Conservation (phyloP, 1,284 basidiomycete species). For the Porodaedalea pini region DNA sequence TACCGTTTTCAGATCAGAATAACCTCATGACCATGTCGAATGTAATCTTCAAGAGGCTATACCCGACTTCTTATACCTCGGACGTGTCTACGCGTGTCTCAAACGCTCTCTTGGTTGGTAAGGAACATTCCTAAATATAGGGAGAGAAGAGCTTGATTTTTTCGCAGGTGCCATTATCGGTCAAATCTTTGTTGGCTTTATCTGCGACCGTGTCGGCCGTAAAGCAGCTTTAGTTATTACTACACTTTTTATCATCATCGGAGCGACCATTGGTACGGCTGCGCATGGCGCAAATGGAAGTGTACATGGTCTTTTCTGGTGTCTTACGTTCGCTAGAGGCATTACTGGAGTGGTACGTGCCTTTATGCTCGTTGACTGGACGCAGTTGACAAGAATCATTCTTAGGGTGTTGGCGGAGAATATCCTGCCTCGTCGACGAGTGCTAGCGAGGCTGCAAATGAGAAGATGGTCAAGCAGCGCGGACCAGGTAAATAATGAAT, state of each 20-base stretch:
- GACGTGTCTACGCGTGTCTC: constrained; percentile 66
- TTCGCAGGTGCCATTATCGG: constrained; percentile 59
- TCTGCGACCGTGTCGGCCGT: constrained; percentile 70
- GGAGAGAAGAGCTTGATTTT: constrained; percentile 6
- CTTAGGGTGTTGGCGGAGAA: constrained; percentile 69
- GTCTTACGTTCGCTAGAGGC: constrained; percentile 69
- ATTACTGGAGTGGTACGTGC: constrained; percentile 64
- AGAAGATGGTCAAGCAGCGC: constrained; percentile 56
- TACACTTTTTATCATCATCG: constrained; percentile 67
- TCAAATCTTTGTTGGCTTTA: constrained; percentile 62
- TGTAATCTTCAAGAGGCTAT: constrained; percentile 58
- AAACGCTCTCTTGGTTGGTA: constrained; percentile 71
- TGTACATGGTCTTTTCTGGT: constrained; percentile 69
- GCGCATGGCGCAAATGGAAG: constrained; percentile 63
- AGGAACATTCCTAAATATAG: constrained; percentile 24
- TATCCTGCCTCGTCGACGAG: constrained; percentile 71
- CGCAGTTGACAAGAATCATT: background rate
- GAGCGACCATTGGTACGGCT: constrained; percentile 68
- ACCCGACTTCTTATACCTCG: constrained; percentile 57
- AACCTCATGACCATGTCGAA: constrained; percentile 66
- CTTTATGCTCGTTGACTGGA: constrained; percentile 4
- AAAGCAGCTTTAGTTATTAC: constrained; percentile 71
- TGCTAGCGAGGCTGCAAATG: constrained; percentile 72
- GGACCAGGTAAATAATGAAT: constrained; percentile 47
- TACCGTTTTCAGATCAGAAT: constrained; percentile 54